Conservation (phyloP, 2,329 filamentous ascomycete genomes). For the Colletotrichum graminicola region DNA sequence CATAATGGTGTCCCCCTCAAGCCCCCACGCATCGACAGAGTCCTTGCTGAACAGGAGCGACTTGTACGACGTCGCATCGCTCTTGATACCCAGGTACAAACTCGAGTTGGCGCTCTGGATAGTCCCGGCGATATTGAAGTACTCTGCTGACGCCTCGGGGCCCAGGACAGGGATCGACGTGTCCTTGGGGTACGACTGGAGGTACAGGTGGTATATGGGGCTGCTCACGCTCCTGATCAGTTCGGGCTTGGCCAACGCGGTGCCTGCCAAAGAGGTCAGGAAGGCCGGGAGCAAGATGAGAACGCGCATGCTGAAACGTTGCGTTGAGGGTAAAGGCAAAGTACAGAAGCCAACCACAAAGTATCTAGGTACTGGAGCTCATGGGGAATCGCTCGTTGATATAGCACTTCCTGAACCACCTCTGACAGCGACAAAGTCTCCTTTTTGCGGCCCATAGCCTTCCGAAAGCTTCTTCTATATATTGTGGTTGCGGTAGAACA, state of each 20-base stretch:
- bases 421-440: slow-evolving; percentile 1
- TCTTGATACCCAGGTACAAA: slow-evolving; percentile 61
- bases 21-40: slow-evolving; percentile 61
- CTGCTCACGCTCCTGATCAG: slow-evolving; percentile 63
- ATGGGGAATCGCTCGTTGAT: not conserved
- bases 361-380: no score
- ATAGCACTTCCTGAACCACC: not conserved
- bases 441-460: slow-evolving; percentile 2
- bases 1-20: slow-evolving; percentile 61
- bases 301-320: slow-evolving; percentile 33
- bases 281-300: slow-evolving; percentile 32
- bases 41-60: slow-evolving; percentile 59
- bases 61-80: slow-evolving; percentile 63
- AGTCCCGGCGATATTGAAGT: slow-evolving; percentile 61
- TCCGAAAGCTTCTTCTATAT: slow-evolving; percentile 8
- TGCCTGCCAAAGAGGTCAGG: slow-evolving; percentile 19
- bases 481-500: not conserved
- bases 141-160: slow-evolving; percentile 61
- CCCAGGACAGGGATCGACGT: slow-evolving; percentile 62
- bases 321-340: not conserved
- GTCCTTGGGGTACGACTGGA: slow-evolving; percentile 60
- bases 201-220: slow-evolving; percentile 66
- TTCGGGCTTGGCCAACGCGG: slow-evolving; percentile 56
- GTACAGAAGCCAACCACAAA: not conserved
- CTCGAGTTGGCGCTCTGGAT: slow-evolving; percentile 64